phyloP scores from a whole-genome alignment of 1,284 basidiomycete genomes.

The Ganoderma lingzhi region DNA sequence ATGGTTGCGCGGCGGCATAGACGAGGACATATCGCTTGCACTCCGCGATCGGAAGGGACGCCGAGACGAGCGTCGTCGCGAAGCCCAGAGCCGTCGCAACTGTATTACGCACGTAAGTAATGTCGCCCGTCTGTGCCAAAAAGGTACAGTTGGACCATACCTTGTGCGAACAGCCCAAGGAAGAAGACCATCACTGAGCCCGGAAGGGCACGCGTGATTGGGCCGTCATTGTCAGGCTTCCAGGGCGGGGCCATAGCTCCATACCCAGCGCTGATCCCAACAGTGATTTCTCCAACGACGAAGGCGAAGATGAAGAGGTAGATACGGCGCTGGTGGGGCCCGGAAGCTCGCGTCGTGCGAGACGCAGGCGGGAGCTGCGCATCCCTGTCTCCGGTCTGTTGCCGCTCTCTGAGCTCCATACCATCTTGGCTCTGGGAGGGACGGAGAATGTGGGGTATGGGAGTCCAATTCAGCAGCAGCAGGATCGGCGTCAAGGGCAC shows the following conservation, averaged over 20 bases:
- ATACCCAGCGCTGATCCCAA: background rate
- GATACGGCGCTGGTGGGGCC: constrained; percentile 4
- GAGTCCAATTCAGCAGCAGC: background rate
- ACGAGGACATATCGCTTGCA: constrained; percentile 3
- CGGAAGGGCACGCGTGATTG: background rate
- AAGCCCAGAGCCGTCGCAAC: background rate
- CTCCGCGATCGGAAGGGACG: background rate
- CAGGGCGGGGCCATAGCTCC: background rate
- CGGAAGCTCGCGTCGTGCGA: too few species aligned
- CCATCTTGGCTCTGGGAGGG: background rate
- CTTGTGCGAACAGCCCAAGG: background rate
- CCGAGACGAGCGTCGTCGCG: background rate
- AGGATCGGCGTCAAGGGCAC: background rate
- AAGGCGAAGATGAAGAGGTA: background rate
- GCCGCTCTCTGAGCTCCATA: background rate
- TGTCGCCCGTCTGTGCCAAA: background rate
- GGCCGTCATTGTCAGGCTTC: background rate
- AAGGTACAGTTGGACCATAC: background rate
- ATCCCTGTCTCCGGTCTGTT: background rate
- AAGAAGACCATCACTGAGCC: background rate
- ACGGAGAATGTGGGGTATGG: background rate
- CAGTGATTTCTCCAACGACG: background rate
- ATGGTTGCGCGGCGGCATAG: background rate
- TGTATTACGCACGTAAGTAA: background rate
- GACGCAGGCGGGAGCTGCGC: background rate